Evolutionary conservation across 1,284 basidiomycete genomes (phyloP), one percentile per base, ranked within the genome.

Genomic region (Xerocomus amazonicus): DNA sequence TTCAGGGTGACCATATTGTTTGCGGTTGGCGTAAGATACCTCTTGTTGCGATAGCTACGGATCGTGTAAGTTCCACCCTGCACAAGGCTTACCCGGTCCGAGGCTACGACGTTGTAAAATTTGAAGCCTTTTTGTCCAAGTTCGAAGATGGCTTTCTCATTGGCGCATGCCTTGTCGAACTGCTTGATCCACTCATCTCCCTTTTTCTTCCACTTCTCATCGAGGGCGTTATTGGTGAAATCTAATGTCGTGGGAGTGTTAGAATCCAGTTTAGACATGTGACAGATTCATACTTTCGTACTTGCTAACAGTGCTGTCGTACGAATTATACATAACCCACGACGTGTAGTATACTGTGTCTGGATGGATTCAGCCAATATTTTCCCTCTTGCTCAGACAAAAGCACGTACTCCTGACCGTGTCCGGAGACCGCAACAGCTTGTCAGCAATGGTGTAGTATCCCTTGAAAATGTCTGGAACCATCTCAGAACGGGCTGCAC

Each of bases 401-500:
- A 3, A 32, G 17, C 2, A 29, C 54, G 9, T 53, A 56, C 53
- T 53, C 42, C 50, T 40, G 9, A 55, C 3, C 16, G 53, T 55
- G 0, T 41, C 19, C 3, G 50, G 37, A 6, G 47, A 34, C 13
- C 14, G 26, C 10, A 47, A 6, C 33, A 55, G 26, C 13, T 9
- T 19, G 29, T 17, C 53, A 9, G 55, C 45, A 26, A 56, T 55
- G 8, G 4, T 41, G 16, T 56, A 13, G 10, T 53, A 47, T 34
- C 50, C 51, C 53, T 55, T 37, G n/a, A 19, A 41, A 3, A 38
- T 3, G 16, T 53, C 6, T 10, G 29, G 2, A 27, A 35, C 2
- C 13, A 28, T 38, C 5, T 38, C 4, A 9, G 27, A 13, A 35
- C 13, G 26, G 10, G 8, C 23, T n/a, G 13, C 9, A 9, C 3